Evolutionary conservation across 257 asterid species (phyloP).

Genomic region (Orobanche coerulescens): DNA sequence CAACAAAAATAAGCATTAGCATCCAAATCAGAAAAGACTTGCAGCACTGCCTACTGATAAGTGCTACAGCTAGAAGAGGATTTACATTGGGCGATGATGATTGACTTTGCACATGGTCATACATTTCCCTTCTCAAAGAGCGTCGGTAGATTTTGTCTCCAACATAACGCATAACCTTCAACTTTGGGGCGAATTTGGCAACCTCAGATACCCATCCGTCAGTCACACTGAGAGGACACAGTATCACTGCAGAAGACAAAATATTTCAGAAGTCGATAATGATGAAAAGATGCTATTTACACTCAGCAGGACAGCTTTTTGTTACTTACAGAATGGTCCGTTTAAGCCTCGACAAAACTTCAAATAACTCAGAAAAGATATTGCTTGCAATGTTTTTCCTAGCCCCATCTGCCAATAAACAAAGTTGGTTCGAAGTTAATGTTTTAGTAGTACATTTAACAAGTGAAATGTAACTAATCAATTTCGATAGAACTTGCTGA

Average conservation of each 20-base stretch:
- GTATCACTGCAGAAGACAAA: constrained; percentile 61
- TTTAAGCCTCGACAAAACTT: constrained; percentile 49
- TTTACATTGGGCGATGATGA: constrained; percentile 35
- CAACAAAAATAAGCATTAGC: no score
- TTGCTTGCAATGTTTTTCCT: constrained; percentile 92
- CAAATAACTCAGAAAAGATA: constrained; percentile 76
- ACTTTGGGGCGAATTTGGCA: constrained; percentile 58
- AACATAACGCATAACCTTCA: constrained; percentile 64
- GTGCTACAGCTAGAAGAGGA: no score
- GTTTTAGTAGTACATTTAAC: no score
- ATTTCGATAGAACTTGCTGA: no score
- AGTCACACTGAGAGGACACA: constrained; percentile 88
- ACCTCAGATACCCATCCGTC: constrained; percentile 87
- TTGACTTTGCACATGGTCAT: constrained; percentile 35
- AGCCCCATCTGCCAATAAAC: constrained; percentile 99
- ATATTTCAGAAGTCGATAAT: constrained; percentile 10
- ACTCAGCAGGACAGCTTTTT: constrained; percentile 2
- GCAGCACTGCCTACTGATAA: no score
- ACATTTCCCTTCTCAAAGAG: constrained; percentile 51
- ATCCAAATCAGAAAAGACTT: no score
- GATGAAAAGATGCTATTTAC: constrained; percentile 7
- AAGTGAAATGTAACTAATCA: neutral
- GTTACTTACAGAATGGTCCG: constrained; percentile 79
- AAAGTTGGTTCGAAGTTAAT: no score
- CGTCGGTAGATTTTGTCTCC: constrained; percentile 81